phyloP scores from a whole-genome alignment of 2,329 filamentous ascomycete species.

The Hypoxylon sp. region DNA sequence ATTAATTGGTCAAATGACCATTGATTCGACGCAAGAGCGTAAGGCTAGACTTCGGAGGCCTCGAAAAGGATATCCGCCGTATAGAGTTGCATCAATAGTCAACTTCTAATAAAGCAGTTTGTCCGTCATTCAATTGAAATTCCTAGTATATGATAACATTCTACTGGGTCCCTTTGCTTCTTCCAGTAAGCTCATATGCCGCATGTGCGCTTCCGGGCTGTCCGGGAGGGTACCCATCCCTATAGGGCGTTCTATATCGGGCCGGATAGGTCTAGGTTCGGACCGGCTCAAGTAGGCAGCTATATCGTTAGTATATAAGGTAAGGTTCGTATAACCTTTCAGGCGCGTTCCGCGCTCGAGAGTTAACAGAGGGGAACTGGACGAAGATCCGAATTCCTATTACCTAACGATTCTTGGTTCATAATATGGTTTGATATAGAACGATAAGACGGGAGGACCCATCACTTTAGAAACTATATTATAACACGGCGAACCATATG shows the following conservation, averaged over 20 bases:
- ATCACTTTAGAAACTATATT: slow-evolving; percentile 1
- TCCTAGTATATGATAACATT: background rate
- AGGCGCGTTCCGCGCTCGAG: slow-evolving; percentile 11
- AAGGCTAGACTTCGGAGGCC: background rate
- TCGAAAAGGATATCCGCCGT: background rate
- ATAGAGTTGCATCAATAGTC: background rate
- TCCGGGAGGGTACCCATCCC: slow-evolving; percentile 6
- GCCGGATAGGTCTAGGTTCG: slow-evolving; percentile 5
- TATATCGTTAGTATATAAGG: slow-evolving; percentile 9
- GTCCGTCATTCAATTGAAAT: background rate
- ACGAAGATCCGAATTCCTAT: slow-evolving; percentile 12
- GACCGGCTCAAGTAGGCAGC: slow-evolving; percentile 11
- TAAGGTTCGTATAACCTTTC: slow-evolving; percentile 1
- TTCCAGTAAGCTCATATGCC: slow-evolving; percentile 1
- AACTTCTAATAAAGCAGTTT: background rate
- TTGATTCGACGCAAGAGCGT: background rate
- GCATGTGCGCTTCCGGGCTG: background rate
- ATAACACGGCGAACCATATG: slow-evolving; percentile 6
- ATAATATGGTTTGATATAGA: slow-evolving; percentile 11
- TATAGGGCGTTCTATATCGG: background rate
- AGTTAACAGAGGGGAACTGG: background rate
- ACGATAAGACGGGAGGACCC: slow-evolving; percentile 5
- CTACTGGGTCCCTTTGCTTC: slow-evolving; percentile 1
- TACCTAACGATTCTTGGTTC: slow-evolving; percentile 13
- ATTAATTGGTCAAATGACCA: background rate